Conservation (phyloP, 116 monocot species). For the Iris pallida region DNA sequence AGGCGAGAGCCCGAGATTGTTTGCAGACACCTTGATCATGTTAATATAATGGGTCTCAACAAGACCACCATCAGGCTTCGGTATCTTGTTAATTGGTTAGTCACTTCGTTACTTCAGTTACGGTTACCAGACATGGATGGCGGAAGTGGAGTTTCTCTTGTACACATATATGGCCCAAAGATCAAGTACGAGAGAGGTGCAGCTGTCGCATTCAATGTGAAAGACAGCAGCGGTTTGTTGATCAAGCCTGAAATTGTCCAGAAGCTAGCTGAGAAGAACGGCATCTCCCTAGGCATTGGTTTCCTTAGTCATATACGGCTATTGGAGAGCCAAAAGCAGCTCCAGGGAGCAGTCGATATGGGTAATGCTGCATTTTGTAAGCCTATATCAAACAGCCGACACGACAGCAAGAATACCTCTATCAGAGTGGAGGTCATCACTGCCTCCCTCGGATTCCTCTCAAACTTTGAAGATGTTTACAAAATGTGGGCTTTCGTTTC, state of each 20-base stretch:
- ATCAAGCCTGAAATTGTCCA: conserved; percentile 75
- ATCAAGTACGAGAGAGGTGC: conserved; percentile 87
- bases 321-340: conserved; percentile 39
- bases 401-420: conserved; percentile 40
- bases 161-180: conserved; percentile 78
- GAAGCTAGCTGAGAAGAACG: conserved; percentile 74
- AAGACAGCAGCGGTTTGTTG: conserved; percentile 33
- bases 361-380: conserved; percentile 27
- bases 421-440: conserved; percentile 86
- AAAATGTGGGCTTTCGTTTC: conserved; percentile 93
- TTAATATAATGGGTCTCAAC: conserved; percentile 64
- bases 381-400: conserved; percentile 31
- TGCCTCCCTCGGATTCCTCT: conserved; percentile 89
- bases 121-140: conserved; percentile 35
- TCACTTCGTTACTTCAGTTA: conserved; percentile 68
- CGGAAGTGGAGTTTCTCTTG: conserved; percentile 34
- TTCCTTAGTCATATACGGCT: conserved; percentile 79
- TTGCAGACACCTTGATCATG: conserved; percentile 87
- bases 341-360: conserved; percentile 30
- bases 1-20: conserved; percentile 66
- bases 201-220: conserved; percentile 86
- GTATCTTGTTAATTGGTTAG: conserved; percentile 86
- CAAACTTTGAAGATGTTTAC: conserved; percentile 97
- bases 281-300: conserved; percentile 79
- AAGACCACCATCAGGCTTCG: conserved; percentile 61